These are phyloP conservation scores for Graphilbum ipis-grandicollis DNA, from an alignment of 2,329 filamentous ascomycete species.

Conservation along the genomic window DNA sequence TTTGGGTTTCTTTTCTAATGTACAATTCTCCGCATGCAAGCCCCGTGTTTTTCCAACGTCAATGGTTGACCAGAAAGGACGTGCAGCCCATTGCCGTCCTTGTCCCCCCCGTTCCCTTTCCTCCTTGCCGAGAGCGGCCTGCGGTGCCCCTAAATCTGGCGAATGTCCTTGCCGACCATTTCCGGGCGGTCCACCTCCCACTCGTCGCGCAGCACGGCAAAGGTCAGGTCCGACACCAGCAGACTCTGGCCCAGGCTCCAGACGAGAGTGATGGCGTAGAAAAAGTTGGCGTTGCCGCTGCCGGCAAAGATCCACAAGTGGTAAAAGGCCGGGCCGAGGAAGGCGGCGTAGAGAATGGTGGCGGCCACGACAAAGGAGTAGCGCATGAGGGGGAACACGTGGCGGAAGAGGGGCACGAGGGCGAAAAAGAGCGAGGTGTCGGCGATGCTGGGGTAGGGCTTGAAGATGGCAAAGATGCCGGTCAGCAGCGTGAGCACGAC, in stretches of 20 bases:
- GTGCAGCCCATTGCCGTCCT: too few species aligned
- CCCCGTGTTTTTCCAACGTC: too few species aligned
- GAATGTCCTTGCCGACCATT: conserved; percentile 72
- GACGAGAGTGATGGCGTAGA: conserved; percentile 97
- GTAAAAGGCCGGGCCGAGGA: conserved; percentile 88
- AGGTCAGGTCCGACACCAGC: conserved; percentile 72
- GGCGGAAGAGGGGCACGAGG: conserved; percentile 70
- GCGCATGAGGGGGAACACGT: conserved; percentile 82
- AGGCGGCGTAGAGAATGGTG: conserved; percentile 69
- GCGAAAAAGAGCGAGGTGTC: conserved; percentile 78
- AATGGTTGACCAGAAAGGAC: too few species aligned
- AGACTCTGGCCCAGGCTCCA: conserved; percentile 87
- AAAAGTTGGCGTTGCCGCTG: conserved; percentile 96
- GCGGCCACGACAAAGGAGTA: conserved; percentile 80
- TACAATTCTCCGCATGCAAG: too few species aligned
- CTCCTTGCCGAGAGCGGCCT: too few species aligned
- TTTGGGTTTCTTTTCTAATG: background rate
- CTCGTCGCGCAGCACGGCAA: conserved; percentile 79
- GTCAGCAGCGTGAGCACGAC: conserved; percentile 72
- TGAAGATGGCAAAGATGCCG: conserved; percentile 87
- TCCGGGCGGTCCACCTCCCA: conserved; percentile 87
- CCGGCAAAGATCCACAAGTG: conserved; percentile 97
- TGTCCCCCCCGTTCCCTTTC: too few species aligned
- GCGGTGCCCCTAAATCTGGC: conserved; percentile 44
- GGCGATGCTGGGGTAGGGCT: conserved; percentile 86